Evolutionary conservation across 129 eudicot genomes (phyloP).

Genomic region (Solidago caesia): DNA sequence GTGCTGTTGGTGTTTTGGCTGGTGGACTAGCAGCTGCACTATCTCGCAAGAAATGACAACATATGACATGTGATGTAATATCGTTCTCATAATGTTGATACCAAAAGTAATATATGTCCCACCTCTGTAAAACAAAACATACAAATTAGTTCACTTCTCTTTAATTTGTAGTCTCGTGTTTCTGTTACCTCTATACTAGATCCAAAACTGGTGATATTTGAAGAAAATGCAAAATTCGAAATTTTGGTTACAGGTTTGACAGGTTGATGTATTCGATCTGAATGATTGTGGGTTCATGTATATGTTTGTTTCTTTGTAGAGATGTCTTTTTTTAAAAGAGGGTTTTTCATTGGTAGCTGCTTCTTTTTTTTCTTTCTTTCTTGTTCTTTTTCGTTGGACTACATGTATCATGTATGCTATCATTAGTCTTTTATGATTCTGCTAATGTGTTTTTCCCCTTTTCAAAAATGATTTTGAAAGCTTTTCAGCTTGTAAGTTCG

Average conservation of each 20-base stretch:
- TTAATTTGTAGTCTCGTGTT: background rate
- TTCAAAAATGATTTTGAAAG: too few relatives aligned
- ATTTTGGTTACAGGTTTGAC: background rate
- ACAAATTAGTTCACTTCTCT: background rate
- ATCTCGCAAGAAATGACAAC: slow-evolving; percentile 73
- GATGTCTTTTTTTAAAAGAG: too few relatives aligned
- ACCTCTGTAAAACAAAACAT: slow-evolving; percentile 2
- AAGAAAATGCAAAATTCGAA: background rate
- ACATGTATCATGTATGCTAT: too few relatives aligned
- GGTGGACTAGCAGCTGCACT: slow-evolving; percentile 92
- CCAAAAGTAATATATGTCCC: slow-evolving; percentile 8
- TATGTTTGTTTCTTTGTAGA: too few relatives aligned
- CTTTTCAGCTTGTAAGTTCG: too few relatives aligned
- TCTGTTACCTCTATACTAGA: slow-evolving; percentile 16
- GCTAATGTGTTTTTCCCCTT: too few relatives aligned
- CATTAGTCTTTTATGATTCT: too few relatives aligned
- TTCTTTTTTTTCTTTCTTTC: background rate
- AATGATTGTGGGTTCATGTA: too few relatives aligned
- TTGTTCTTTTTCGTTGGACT: background rate
- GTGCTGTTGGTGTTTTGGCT: slow-evolving; percentile 89
- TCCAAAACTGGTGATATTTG: background rate
- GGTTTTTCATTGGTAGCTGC: too few relatives aligned
- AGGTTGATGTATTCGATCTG: too few relatives aligned
- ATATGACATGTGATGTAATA: background rate
- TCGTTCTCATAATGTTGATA: slow-evolving; percentile 20